phyloP scores from a whole-genome alignment of 2,329 filamentous ascomycete species.

The Achaetomium macrosporum region DNA sequence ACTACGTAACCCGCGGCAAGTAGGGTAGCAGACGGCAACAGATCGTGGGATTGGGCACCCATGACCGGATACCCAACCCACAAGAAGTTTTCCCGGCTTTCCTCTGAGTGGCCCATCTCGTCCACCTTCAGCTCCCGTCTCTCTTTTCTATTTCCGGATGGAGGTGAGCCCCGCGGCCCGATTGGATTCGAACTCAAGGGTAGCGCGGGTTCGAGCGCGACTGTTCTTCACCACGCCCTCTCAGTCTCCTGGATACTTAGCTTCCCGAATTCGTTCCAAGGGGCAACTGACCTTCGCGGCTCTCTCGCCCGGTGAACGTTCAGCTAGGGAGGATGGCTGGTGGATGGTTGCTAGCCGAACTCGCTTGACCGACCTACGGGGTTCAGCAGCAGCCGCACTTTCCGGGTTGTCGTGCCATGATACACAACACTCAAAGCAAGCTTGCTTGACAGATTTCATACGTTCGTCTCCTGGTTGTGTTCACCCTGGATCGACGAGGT shows the following conservation, averaged over 20 bases:
- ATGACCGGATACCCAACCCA: constrained; percentile 11
- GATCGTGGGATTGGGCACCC: constrained; percentile 11
- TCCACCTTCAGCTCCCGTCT: constrained; percentile 3
- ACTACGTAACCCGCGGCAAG: not conserved
- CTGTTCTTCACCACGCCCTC: too few relatives aligned
- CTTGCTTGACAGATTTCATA: too few relatives aligned
- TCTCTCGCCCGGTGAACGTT: too few relatives aligned
- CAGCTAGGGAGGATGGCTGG: too few relatives aligned
- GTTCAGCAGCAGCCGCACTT: not conserved
- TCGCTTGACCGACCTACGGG: too few relatives aligned
- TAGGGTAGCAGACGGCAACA: constrained; percentile 1
- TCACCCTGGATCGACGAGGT: too few relatives aligned
- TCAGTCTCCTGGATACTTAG: too few relatives aligned
- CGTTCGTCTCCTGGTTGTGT: too few relatives aligned
- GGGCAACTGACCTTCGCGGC: too few relatives aligned
- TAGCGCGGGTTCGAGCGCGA: not conserved
- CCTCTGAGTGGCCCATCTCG: constrained; percentile 4
- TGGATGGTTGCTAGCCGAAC: too few relatives aligned
- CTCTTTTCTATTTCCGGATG: not conserved
- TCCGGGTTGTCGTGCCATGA: not conserved
- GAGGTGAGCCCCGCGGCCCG: not conserved
- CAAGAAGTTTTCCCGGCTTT: not conserved
- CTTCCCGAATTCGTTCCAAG: too few relatives aligned
- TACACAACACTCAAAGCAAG: not conserved
- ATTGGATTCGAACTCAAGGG: not conserved